Evolutionary conservation across 2,329 filamentous ascomycete species (phyloP), one percentile per base, ranked within the genome.

Genomic region (Xylaria arbuscula): DNA sequence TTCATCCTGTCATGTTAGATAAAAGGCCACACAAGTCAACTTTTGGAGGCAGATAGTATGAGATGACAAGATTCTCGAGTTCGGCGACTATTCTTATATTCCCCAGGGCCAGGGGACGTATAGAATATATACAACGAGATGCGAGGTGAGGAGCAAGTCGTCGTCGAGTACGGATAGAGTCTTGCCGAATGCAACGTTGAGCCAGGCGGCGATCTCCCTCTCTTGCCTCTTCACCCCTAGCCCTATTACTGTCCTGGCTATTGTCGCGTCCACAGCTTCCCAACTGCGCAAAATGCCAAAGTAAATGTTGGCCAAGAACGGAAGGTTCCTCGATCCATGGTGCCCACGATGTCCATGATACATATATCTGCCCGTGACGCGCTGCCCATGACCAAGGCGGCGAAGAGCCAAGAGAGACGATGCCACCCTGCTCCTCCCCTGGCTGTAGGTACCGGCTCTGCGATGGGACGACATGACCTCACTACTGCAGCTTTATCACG

Each of bases 311-410:
- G 60, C 75, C 74, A 72, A 70, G 73, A 74, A 76, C 63, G 74
- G 75, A 75, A 76, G 74, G 75, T 76, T 76, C 64, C 45, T 62
- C 64, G 62, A 45, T 28, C 48, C 38, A 56, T 68, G 60, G 60
- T 61, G 24, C n/a, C 42, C 38, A 54, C 68, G 54, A 71, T 70
- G 66, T 71, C 17, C 56, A 51, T 54, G 54, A 64, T 36, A 38
- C 13, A 28, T 5, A 28, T 28, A 28, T 28, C 28, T 72, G 65
- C 71, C 47, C 15, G n/a, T 48, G 45, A 48, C 32, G 28, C 32
- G 28, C 24, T 10, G 55, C 24, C 55, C 62, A 68, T 57, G 68
- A 57, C 64, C 62, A 68, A 64, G 64, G 62, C 61, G 69, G 56
- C 45, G 61, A 42, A 64, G 3, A 66, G 6, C 67, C 55, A 59